phyloP scores from a whole-genome alignment of 768 basidiomycete species.

The Tephrocybe rancida region DNA sequence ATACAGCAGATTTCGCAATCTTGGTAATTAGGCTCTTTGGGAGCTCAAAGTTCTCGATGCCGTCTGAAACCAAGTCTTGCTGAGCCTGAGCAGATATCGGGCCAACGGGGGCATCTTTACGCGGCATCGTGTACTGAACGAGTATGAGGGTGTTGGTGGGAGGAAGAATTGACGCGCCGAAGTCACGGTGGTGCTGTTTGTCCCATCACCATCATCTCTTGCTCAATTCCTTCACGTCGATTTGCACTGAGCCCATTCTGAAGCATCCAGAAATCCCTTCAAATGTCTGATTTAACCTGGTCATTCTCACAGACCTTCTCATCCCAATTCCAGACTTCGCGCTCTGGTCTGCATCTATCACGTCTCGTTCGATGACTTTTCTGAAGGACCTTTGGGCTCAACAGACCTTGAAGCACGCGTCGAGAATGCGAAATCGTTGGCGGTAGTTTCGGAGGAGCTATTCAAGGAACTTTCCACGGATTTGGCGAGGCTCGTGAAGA shows the following conservation, averaged over 20 bases:
- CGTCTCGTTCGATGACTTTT: constrained; percentile 13
- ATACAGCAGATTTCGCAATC: constrained; percentile 83
- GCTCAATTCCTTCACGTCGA: not conserved
- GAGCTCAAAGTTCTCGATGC: constrained; percentile 88
- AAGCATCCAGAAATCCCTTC: too few relatives aligned
- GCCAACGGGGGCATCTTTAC: constrained; percentile 60
- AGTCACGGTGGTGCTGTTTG: too few relatives aligned
- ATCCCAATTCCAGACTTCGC: constrained; percentile 48
- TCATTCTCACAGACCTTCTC: constrained; percentile 55
- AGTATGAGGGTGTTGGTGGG: not conserved
- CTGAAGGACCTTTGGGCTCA: constrained; percentile 17
- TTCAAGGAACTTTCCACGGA: constrained; percentile 49
- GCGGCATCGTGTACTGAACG: constrained; percentile 51
- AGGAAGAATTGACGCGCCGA: not conserved
- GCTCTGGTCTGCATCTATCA: constrained; percentile 45
- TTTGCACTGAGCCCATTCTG: too few relatives aligned
- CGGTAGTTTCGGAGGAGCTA: constrained; percentile 31
- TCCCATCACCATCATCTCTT: too few relatives aligned
- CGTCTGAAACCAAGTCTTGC: constrained; percentile 78
- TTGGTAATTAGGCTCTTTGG: constrained; percentile 82
- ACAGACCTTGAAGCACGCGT: constrained; percentile 54
- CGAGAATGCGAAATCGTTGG: constrained; percentile 34
- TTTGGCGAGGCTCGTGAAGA: constrained; percentile 61
- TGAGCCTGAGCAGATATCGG: constrained; percentile 73
- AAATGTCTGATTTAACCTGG: constrained; percentile 39